Conservation (phyloP, 2,329 filamentous ascomycete species). For the Drechslerella dactyloides region DNA sequence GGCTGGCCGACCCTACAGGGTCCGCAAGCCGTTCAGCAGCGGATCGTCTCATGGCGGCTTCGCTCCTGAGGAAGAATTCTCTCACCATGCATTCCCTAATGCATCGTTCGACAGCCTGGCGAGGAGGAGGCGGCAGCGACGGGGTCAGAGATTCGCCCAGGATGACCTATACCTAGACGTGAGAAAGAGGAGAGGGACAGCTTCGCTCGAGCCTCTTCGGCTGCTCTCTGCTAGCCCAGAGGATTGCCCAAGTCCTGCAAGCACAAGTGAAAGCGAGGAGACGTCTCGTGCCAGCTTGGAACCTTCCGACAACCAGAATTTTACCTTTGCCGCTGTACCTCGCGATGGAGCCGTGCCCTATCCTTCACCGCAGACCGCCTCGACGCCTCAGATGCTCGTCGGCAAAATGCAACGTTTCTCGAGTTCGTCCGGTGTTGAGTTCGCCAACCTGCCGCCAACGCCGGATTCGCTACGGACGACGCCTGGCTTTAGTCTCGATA, state of each 20-base stretch:
- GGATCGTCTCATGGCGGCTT: constrained; percentile 26
- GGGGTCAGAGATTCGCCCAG: constrained; percentile 23
- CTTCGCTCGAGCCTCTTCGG: constrained; percentile 12
- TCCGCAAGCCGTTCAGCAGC: constrained; percentile 28
- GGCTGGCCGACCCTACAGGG: constrained; percentile 23
- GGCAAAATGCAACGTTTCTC: constrained; percentile 48
- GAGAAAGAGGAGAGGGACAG: neutral
- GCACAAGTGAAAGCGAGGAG: constrained; percentile 32
- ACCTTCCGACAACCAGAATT: constrained; percentile 24
- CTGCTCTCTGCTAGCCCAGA: constrained; percentile 10
- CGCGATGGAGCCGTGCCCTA: constrained; percentile 32
- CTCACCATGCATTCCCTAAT: constrained; percentile 19
- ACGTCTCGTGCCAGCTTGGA: constrained; percentile 47
- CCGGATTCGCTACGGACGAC: constrained; percentile 36
- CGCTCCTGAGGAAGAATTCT: constrained; percentile 25
- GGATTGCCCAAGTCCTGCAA: constrained; percentile 34
- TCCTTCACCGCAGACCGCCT: constrained; percentile 35
- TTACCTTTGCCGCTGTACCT: constrained; percentile 25
- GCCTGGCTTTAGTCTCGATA: constrained; percentile 26
- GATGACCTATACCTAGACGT: constrained; percentile 33
- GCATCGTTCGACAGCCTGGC: constrained; percentile 9
- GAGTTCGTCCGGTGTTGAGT: constrained; percentile 47
- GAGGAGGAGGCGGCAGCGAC: constrained; percentile 13
- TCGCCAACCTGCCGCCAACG: constrained; percentile 35
- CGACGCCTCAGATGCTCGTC: constrained; percentile 40